phyloP scores from a whole-genome alignment of 2,329 filamentous ascomycete species.

The Penicillium sp. region DNA sequence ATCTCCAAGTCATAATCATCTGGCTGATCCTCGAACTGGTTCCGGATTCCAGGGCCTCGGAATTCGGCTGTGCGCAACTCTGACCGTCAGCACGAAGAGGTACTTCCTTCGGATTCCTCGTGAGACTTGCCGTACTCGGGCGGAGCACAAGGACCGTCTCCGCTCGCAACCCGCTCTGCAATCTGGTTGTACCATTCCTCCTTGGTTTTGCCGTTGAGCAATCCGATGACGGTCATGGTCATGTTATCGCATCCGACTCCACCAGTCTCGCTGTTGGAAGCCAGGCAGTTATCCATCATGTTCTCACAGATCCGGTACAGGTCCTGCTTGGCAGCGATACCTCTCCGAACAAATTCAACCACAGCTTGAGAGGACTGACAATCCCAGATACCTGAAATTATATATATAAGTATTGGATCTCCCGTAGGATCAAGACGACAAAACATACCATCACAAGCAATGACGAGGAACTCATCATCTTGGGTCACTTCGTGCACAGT shows the following conservation, averaged over 20 bases:
- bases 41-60: conserved; percentile 77
- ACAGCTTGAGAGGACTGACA: conserved; percentile 98
- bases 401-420: neutral
- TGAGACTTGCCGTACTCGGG: conserved; percentile 95
- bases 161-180: conserved; percentile 88
- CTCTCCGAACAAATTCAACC: conserved; percentile 92
- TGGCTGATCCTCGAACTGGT: conserved; percentile 77
- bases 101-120: conserved; percentile 41
- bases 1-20: conserved; percentile 56
- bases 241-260: conserved; percentile 99
- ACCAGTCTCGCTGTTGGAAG: conserved; percentile 95
- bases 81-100: conserved; percentile 44
- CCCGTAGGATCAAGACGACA: neutral
- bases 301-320: conserved; percentile 96
- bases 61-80: conserved; percentile 67
- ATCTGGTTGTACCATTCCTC: conserved; percentile 99
- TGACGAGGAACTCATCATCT: conserved; percentile 92
- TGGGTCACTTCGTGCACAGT: conserved; percentile 85
- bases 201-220: conserved; percentile 88
- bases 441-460: conserved; percentile 83
- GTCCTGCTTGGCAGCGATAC: conserved; percentile 94
- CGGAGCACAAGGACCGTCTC: conserved; percentile 96
- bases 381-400: conserved; percentile 86
- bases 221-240: conserved; percentile 91
- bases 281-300: conserved; percentile 99